Evolutionary conservation across 345 rosid species (phyloP), one percentile per base, ranked within the genome.

Genomic region (Dimocarpus longan): DNA sequence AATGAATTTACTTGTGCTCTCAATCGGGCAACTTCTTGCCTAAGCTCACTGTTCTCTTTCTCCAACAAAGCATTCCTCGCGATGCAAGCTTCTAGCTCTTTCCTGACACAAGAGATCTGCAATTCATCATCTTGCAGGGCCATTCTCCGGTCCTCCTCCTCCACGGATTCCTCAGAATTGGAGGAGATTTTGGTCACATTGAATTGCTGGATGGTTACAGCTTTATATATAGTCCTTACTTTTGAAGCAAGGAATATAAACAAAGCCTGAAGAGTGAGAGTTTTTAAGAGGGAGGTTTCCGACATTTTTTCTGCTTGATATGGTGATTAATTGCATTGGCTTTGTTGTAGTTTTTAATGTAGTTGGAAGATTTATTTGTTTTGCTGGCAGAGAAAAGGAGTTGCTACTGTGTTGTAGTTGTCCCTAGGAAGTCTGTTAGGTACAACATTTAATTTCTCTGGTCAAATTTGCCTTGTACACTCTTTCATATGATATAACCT

Each of bases 41-140:
- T 82, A 70, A 95, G 81, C 43, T 91, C 99, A 59, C 66, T 85
- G 68, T 93, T 95, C 73, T 95, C 98, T 77, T 88, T 93, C 91
- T 91, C 93, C 86, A 93, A 64, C 22, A 83, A 82, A 76, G 77
- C 93, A 57, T 84, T 89, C 84, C 81, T 90, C 11, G 72, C 66
- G 37, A 86, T 59, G 77, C 92, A 82, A 79, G 85, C 93, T 85
- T 92, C 93, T 5, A 89, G 82, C 76, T 93, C 93, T 83, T 83
- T 92, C 91, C 81, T 91, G 71, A 90, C 84, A 82, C 82, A 80
- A 77, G 80, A 63, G 76, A 87, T 86, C 85, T 87, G 87, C 1
- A 92, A 85, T 71, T 85, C 90, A 42, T 85, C 88, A 43, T 90
- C 89, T 82, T 81, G 88, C 64, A 63, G 81, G 21, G 86, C 82